Evolutionary conservation across 257 asterid species (phyloP).

Genomic region (Eustoma russellianum): DNA sequence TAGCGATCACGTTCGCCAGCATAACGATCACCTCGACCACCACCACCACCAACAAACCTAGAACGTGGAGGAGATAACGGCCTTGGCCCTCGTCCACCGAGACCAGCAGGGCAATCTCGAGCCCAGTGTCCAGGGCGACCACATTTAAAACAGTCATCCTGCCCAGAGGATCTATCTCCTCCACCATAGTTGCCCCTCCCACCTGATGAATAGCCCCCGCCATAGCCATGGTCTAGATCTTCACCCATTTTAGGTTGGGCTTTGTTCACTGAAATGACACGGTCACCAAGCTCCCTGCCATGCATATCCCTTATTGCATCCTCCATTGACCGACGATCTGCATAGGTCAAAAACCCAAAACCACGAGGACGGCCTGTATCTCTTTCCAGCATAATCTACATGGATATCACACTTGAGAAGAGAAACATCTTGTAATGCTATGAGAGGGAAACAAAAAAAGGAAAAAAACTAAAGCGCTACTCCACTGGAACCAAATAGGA

Average conservation of each 20-base stretch:
- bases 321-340: constrained; percentile 90
- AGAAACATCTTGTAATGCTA: neutral
- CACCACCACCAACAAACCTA: constrained; percentile 60
- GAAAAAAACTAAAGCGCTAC: neutral
- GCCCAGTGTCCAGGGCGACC: constrained; percentile 99
- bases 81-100: constrained; percentile 66
- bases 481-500: neutral
- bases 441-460: no score
- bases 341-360: constrained; percentile 90
- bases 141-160: constrained; percentile 92
- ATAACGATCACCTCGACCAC: constrained; percentile 65
- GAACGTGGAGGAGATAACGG: constrained; percentile 73
- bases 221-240: constrained; percentile 59
- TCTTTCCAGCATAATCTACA: constrained; percentile 86
- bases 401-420: constrained; percentile 2
- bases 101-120: constrained; percentile 80
- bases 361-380: constrained; percentile 99
- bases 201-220: constrained; percentile 57
- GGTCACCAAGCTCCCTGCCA: constrained; percentile 85
- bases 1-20: constrained; percentile 69
- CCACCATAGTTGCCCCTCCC: constrained; percentile 58
- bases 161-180: constrained; percentile 66
- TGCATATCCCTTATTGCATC: constrained; percentile 92
- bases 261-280: constrained; percentile 83
- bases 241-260: constrained; percentile 90